phyloP scores from a whole-genome alignment of 148 eudicot genomes.

The Rhododendron griersonianum region DNA sequence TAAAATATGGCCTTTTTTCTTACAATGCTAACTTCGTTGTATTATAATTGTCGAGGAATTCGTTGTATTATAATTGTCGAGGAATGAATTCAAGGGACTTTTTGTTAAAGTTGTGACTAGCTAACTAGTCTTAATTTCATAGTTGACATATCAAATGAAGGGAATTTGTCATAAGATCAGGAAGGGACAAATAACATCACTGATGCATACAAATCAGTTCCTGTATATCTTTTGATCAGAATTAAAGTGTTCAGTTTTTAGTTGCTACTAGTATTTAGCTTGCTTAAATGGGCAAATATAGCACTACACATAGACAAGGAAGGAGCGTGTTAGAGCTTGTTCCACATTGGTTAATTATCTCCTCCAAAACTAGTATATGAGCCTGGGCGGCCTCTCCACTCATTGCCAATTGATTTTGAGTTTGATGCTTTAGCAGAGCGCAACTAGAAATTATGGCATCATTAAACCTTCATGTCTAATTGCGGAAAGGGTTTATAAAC shows the following conservation, averaged over 20 bases:
- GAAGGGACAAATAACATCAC: neutral
- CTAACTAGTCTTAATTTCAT: neutral
- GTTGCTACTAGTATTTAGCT: neutral
- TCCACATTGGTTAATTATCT: too few species aligned
- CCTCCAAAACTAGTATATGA: too few species aligned
- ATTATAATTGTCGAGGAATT: neutral
- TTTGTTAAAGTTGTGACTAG: neutral
- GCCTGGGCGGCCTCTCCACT: too few species aligned
- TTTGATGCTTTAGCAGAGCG: too few species aligned
- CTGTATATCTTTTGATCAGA: neutral
- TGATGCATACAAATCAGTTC: neutral
- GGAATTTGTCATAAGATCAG: neutral
- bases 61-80: neutral
- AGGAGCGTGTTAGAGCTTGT: neutral
- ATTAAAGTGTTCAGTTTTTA: neutral
- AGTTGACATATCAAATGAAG: neutral
- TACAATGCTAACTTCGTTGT: neutral
- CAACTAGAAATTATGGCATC: neutral
- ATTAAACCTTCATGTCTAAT: neutral
- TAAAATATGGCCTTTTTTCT: neutral
- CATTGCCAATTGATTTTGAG: too few species aligned
- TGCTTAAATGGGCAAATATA: neutral
- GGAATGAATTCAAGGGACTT: neutral
- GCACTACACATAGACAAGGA: neutral
- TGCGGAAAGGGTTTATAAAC: neutral